Conservation (phyloP, 129 eudicot species). For the Oenanthe sinensis region DNA sequence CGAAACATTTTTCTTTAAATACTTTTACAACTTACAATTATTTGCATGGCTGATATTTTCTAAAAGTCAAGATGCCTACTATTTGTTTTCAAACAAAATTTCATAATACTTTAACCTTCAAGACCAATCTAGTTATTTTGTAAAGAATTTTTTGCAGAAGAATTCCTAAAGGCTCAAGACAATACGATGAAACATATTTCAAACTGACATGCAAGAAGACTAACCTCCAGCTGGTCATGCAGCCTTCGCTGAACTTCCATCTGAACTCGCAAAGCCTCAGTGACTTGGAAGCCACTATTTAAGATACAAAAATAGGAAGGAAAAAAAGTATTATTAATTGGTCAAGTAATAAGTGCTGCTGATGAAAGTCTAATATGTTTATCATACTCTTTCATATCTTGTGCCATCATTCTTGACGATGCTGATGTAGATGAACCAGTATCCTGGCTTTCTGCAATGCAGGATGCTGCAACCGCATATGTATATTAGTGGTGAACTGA, state of each 20-base stretch:
- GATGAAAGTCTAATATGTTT: conserved; percentile 3
- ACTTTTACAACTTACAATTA: neutral
- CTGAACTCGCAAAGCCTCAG: conserved; percentile 82
- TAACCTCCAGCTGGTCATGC: conserved; percentile 85
- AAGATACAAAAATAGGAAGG: conserved; percentile 7
- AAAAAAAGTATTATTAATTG: neutral
- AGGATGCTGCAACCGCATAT: conserved; percentile 44
- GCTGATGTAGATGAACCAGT: conserved; percentile 70
- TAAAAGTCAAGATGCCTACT: neutral
- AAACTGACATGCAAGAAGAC: conserved; percentile 4
- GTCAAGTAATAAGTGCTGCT: neutral
- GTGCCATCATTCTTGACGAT: conserved; percentile 72
- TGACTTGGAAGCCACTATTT: conserved; percentile 78
- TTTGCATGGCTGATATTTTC: neutral
- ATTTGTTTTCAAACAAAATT: neutral
- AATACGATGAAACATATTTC: neutral
- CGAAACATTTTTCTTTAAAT: neutral
- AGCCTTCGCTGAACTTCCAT: conserved; percentile 89
- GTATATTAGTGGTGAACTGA: neutral
- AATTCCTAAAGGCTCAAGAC: neutral
- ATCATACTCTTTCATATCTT: conserved; percentile 70
- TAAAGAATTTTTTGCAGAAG: neutral
- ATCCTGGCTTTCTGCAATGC: conserved; percentile 75
- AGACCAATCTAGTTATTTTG: neutral
- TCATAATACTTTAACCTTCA: neutral